These are phyloP conservation scores for Phyllosticta citribraziliensis DNA, from an alignment of 2,329 filamentous ascomycete species.

Conservation along the genomic window DNA sequence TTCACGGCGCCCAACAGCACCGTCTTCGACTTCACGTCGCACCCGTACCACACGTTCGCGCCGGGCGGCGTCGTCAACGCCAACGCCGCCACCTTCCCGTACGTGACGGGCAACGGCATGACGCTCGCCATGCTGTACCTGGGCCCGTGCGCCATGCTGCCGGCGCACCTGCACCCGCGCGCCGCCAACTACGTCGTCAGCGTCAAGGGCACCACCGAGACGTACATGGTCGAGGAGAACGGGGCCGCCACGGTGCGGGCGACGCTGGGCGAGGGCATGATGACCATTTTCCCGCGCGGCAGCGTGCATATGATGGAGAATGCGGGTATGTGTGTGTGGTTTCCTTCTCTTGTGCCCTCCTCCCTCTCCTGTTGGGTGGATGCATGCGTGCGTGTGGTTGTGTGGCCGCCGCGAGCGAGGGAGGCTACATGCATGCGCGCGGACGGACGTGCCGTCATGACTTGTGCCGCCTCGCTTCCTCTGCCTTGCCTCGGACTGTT, in stretches of 20 bases:
- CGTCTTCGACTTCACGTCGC: slow-evolving; percentile 40
- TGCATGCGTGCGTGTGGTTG: neutral
- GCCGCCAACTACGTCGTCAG: slow-evolving; percentile 42
- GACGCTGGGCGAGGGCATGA: slow-evolving; percentile 34
- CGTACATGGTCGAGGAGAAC: slow-evolving; percentile 44
- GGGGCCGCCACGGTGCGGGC: slow-evolving; percentile 35
- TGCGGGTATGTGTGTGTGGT: slow-evolving; percentile 27
- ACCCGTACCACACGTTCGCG: slow-evolving; percentile 32
- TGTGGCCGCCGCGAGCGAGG: too few species aligned
- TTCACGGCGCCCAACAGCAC: slow-evolving; percentile 35
- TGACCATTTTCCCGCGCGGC: slow-evolving; percentile 42
- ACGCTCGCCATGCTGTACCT: slow-evolving; percentile 37
- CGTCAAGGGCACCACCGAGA: slow-evolving; percentile 39
- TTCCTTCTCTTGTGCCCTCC: neutral
- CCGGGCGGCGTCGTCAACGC: slow-evolving; percentile 43
- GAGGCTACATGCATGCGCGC: too few species aligned
- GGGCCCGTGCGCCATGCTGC: slow-evolving; percentile 43
- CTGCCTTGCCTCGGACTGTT: neutral
- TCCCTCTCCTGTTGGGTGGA: neutral
- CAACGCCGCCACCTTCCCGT: slow-evolving; percentile 43
- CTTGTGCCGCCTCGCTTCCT: too few species aligned
- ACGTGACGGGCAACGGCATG: slow-evolving; percentile 37
- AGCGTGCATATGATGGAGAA: slow-evolving; percentile 44
- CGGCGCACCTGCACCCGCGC: slow-evolving; percentile 41
- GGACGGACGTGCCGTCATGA: too few species aligned